Evolutionary conservation across 768 basidiomycete species (phyloP).

Genomic region (Pisolithus sp.): DNA sequence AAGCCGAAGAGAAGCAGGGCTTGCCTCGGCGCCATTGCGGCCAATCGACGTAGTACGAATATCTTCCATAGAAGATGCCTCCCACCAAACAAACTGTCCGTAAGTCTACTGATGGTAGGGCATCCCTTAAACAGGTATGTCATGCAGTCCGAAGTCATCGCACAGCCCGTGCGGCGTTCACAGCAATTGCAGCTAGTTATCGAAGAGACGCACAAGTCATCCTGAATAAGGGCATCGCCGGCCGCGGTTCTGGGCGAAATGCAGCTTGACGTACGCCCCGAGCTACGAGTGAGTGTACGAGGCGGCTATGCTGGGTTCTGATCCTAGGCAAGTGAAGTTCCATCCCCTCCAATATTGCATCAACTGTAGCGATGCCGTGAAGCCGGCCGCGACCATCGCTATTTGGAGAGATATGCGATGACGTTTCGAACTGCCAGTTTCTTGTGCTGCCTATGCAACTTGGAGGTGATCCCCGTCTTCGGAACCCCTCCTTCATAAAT

Average conservation of each 20-base stretch:
- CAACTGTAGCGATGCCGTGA: neutral
- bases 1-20: too few species aligned
- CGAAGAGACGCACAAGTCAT: too few species aligned
- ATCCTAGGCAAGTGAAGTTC: slow-evolving; percentile 51
- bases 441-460: slow-evolving; percentile 75
- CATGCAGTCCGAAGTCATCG: too few species aligned
- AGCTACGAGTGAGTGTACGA: slow-evolving; percentile 61
- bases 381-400: slow-evolving; percentile 63
- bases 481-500: slow-evolving; percentile 88
- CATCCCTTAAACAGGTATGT: too few species aligned
- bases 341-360: neutral
- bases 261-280: slow-evolving; percentile 59
- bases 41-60: too few species aligned
- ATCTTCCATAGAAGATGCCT: too few species aligned
- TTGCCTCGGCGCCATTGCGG: too few species aligned
- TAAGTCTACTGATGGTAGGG: too few species aligned
- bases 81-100: too few species aligned
- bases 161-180: too few species aligned
- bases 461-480: slow-evolving; percentile 68
- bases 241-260: slow-evolving; percentile 79
- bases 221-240: slow-evolving; percentile 36
- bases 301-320: slow-evolving; percentile 90
- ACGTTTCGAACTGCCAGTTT: slow-evolving; percentile 76
- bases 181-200: too few species aligned
- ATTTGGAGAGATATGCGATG: slow-evolving; percentile 84